Evolutionary conservation across 305 asterid species (phyloP).

Genomic region (Petunia hybrid): DNA sequence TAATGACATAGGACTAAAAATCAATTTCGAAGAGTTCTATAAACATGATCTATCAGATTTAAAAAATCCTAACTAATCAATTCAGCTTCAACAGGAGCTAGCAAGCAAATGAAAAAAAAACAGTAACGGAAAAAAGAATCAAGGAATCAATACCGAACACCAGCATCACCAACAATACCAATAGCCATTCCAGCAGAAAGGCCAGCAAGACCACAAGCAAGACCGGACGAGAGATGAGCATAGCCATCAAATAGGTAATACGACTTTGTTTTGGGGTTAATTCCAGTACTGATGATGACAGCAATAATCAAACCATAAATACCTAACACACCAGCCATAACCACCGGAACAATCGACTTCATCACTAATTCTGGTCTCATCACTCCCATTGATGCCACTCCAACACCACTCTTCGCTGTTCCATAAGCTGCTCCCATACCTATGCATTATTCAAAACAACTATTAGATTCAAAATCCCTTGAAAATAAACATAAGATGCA

Average conservation of each 20-base stretch:
- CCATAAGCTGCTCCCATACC: conserved; percentile 84
- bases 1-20: background rate
- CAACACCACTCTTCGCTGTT: conserved; percentile 76
- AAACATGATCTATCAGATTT: background rate
- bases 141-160: conserved; percentile 62
- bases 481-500: background rate
- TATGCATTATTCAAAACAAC: conserved; percentile 24
- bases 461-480: background rate
- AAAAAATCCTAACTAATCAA: background rate
- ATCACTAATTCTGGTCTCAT: conserved; percentile 84
- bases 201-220: conserved; percentile 73
- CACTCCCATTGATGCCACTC: conserved; percentile 84
- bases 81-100: background rate
- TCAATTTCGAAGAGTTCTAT: background rate
- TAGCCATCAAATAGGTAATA: conserved; percentile 73
- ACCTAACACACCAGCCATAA: conserved; percentile 87
- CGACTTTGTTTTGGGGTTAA: conserved; percentile 70
- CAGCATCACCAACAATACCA: conserved; percentile 86
- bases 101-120: background rate
- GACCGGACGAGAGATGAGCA: conserved; percentile 75
- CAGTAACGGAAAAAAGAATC: background rate
- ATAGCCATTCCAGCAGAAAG: conserved; percentile 90
- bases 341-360: conserved; percentile 79
- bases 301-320: conserved; percentile 76
- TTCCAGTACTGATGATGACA: conserved; percentile 78